phyloP scores from a whole-genome alignment of 1,284 basidiomycete genomes.

The Flammula alnicola region DNA sequence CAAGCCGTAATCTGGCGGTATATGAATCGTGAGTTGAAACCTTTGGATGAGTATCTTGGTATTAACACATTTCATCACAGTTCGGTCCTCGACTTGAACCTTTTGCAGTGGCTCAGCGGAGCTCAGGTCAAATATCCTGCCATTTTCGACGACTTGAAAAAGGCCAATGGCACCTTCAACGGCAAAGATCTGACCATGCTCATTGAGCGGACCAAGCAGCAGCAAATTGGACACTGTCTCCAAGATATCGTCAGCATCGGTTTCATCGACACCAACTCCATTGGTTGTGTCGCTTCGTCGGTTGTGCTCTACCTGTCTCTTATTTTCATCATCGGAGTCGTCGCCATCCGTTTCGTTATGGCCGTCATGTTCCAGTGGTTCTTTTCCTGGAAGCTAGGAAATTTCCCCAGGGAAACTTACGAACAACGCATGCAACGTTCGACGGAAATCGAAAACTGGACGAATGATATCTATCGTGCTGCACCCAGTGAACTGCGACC shows the following conservation, averaged over 20 bases:
- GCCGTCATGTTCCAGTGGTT: constrained; percentile 98
- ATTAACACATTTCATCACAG: constrained; percentile 45
- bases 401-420: constrained; percentile 93
- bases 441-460: constrained; percentile 95
- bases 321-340: constrained; percentile 97
- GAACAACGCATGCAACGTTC: constrained; percentile 92
- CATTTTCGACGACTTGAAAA: constrained; percentile 81
- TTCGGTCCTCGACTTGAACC: constrained; percentile 84
- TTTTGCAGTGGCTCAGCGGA: constrained; percentile 84
- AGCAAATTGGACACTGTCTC: constrained; percentile 79
- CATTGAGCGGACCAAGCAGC: constrained; percentile 70
- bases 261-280: constrained; percentile 92
- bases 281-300: constrained; percentile 95
- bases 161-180: constrained; percentile 73
- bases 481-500: constrained; percentile 93
- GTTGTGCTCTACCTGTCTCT: constrained; percentile 96
- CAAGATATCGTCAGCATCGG: constrained; percentile 88
- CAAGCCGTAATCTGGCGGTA: constrained; percentile 83
- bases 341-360: constrained; percentile 95
- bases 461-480: constrained; percentile 93
- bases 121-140: constrained; percentile 82
- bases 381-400: constrained; percentile 91
- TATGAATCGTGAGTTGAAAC: constrained; percentile 77
- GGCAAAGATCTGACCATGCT: constrained; percentile 87
- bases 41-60: neutral